These are phyloP conservation scores for Blepharisma japonicum DNA, from an alignment of 73 alveolate species.

Conservation along the genomic window DNA sequence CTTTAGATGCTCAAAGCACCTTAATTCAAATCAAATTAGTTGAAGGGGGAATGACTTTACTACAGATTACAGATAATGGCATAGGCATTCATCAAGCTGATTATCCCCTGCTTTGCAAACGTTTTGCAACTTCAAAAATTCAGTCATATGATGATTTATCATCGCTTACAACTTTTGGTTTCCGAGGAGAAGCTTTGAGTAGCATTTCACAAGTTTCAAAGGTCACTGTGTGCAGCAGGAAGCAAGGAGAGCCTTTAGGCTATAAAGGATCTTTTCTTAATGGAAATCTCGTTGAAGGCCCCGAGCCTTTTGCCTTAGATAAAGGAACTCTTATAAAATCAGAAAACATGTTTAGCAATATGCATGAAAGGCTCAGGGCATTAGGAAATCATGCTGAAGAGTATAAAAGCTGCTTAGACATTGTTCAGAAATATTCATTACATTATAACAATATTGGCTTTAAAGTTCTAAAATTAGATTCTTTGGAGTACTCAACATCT, in stretches of 20 bases:
- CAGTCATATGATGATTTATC: conserved; percentile 71
- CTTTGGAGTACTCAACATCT: background rate
- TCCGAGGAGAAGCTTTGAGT: conserved; percentile 98
- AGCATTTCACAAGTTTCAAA: conserved; percentile 84
- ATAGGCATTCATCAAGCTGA: conserved; percentile 87
- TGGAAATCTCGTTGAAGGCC: conserved; percentile 59
- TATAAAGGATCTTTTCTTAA: conserved; percentile 65
- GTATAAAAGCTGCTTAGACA: conserved; percentile 38
- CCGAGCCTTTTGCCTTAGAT: conserved; percentile 48
- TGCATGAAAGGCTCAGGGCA: background rate
- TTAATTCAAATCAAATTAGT: conserved; percentile 57
- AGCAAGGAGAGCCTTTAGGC: conserved; percentile 69
- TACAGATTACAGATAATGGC: conserved; percentile 93
- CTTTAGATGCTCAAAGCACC: conserved; percentile 92
- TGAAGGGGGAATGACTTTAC: conserved; percentile 86
- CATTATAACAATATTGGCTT: conserved; percentile 51
- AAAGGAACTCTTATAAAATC: conserved; percentile 68
- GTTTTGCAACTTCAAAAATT: conserved; percentile 94
- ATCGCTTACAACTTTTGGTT: conserved; percentile 85
- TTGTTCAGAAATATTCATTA: conserved; percentile 49
- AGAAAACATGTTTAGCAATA: conserved; percentile 62
- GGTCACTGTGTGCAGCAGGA: conserved; percentile 75
- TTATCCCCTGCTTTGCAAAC: conserved; percentile 88
- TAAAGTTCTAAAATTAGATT: conserved; percentile 40
- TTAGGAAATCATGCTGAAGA: background rate